Percentiles rank a stretch among this genome's conserved stretches.
Evolutionary conservation across 2,329 filamentous ascomycete species (phyloP).

Genomic region (Nigrograna mackinnonii): DNA sequence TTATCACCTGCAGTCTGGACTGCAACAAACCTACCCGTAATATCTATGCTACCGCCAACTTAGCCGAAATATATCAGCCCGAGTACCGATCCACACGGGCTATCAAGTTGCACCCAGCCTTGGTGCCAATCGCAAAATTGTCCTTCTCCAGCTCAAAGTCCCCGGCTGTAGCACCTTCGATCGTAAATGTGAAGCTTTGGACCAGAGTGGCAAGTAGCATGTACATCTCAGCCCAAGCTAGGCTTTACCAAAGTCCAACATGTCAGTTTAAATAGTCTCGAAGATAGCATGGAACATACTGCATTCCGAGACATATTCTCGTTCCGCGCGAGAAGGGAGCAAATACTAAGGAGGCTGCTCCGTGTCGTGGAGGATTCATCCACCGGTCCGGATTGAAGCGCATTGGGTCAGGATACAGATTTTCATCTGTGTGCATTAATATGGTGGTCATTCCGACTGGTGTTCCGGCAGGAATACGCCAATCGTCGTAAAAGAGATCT

Average conservation of each 20-base stretch:
- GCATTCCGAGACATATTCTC: slow-evolving; percentile 13
- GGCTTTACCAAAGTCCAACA: slow-evolving; percentile 1
- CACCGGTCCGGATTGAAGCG: slow-evolving; percentile 31
- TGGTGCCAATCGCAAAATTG: slow-evolving; percentile 12
- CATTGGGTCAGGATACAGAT: slow-evolving; percentile 21
- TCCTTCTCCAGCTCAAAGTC: slow-evolving; percentile 13
- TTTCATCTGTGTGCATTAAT: slow-evolving; percentile 26
- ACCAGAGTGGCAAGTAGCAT: slow-evolving; percentile 8
- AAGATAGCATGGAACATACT: slow-evolving; percentile 8
- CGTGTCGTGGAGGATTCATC: slow-evolving; percentile 9
- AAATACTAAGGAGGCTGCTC: slow-evolving; percentile 3
- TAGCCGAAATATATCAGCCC: slow-evolving; percentile 1
- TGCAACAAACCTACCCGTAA: too few relatives aligned
- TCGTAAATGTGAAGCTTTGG: slow-evolving; percentile 6
- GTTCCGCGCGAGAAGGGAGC: slow-evolving; percentile 13
- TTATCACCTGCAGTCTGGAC: too few relatives aligned
- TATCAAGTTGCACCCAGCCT: slow-evolving; percentile 6
- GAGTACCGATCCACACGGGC: slow-evolving; percentile 1
- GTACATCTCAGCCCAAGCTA: slow-evolving; percentile 15
- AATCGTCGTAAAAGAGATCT: slow-evolving; percentile 11
- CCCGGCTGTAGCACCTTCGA: slow-evolving; percentile 3
- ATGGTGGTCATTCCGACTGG: slow-evolving; percentile 34
- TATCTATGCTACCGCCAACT: too few relatives aligned
- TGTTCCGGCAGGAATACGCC: slow-evolving; percentile 24
- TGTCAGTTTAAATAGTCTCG: neutral